A percentile compares a stretch with the other conserved stretches of the same genome.
Evolutionary conservation across 164 flowering plant genomes (phyloP).

Genomic region (Dillenia suffruticosa): DNA sequence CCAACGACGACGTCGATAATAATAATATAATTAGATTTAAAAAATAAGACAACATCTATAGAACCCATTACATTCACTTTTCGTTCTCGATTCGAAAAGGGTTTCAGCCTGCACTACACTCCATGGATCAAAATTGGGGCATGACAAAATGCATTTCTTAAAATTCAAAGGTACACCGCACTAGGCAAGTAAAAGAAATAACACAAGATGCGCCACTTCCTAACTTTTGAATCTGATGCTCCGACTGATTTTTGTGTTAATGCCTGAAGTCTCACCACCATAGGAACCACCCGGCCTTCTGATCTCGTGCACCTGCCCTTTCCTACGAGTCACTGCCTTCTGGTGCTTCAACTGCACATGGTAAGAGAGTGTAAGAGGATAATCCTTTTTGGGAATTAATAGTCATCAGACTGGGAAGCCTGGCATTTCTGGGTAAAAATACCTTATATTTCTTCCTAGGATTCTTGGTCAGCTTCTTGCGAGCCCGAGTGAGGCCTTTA

Average conservation of each 20-base stretch:
- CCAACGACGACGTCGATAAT: too few relatives aligned
- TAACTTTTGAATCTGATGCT: constrained; percentile 62
- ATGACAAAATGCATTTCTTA: too few relatives aligned
- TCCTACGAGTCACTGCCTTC: constrained; percentile 41
- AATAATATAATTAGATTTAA: too few relatives aligned
- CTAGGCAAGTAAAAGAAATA: too few relatives aligned
- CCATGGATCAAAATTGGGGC: too few relatives aligned
- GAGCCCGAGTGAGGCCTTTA: constrained; percentile 77
- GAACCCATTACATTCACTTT: too few relatives aligned
- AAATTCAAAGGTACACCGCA: too few relatives aligned
- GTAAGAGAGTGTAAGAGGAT: not conserved
- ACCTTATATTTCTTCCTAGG: constrained; percentile 98
- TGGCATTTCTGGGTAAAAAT: constrained; percentile 3
- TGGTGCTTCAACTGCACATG: constrained; percentile 62
- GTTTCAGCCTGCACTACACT: too few relatives aligned
- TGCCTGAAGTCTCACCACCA: constrained; percentile 85
- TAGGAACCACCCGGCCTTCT: constrained; percentile 63
- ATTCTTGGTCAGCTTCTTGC: constrained; percentile 71
- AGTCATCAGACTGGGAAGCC: not conserved
- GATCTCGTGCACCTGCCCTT: constrained; percentile 75
- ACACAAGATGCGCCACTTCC: not conserved
- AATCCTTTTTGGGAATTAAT: not conserved
- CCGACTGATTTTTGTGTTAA: constrained; percentile 64
- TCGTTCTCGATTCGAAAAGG: too few relatives aligned
- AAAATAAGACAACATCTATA: too few relatives aligned